These are phyloP conservation scores for Yarrowia keelungensis DNA, from an alignment of 805 yeast species.

Conservation along the genomic window DNA sequence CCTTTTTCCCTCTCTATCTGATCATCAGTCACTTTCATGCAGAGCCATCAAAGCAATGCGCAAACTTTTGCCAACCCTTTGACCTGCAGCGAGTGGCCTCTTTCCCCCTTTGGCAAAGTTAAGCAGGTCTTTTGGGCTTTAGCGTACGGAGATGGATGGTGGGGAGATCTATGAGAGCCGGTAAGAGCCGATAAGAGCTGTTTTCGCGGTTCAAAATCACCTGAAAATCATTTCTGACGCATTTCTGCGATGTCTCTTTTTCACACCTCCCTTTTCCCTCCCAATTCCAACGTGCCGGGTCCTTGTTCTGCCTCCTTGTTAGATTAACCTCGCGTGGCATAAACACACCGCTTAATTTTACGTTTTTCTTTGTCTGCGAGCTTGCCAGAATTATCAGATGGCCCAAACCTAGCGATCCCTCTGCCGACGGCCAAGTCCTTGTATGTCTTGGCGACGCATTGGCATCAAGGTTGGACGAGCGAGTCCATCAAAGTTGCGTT, in stretches of 20 bases:
- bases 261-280: too few relatives aligned
- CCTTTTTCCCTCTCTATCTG: not conserved
- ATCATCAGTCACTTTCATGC: slow-evolving; percentile 7
- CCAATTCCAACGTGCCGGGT: not conserved
- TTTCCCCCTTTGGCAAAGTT: slow-evolving; percentile 14
- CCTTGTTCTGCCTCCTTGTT: not conserved
- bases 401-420: not conserved
- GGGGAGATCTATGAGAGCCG: too few relatives aligned
- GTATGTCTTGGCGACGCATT: slow-evolving; percentile 32
- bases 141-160: too few relatives aligned
- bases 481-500: too few relatives aligned
- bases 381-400: slow-evolving; percentile 14
- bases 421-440: slow-evolving; percentile 1
- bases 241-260: too few relatives aligned
- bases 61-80: slow-evolving; percentile 30
- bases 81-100: slow-evolving; percentile 10
- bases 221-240: too few relatives aligned
- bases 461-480: slow-evolving; percentile 25
- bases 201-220: too few relatives aligned
- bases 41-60: slow-evolving; percentile 22
- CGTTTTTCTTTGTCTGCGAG: slow-evolving; percentile 2
- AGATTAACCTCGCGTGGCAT: not conserved
- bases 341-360: not conserved
- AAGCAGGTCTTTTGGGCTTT: slow-evolving; percentile 21
- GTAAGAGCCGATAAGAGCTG: too few relatives aligned